Evolutionary conservation across 257 asterid species (phyloP), one percentile per base, ranked within the genome.

Genomic region (Primulina huaijiensis): DNA sequence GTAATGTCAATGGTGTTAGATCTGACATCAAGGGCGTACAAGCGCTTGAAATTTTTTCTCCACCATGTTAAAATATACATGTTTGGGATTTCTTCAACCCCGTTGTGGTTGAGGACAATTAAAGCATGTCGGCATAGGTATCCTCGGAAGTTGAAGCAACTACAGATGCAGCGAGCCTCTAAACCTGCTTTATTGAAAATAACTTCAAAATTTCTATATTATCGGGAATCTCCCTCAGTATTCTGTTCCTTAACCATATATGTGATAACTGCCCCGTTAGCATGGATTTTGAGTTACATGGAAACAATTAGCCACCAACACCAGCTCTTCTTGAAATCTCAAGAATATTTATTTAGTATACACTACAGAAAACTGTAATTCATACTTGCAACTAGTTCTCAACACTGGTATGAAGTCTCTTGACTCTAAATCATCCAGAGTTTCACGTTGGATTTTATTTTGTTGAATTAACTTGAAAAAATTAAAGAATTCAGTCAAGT

Each of bases 101-200:
- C 66, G 12, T 79, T 79, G 79, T 73, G 78, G 2, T 46, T 75
- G 35, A 85, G 78, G 65, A 83, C 78, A 7, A 69, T 72, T 43
- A 85, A 71, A 3, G 88, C 88, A 61, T 85, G 90, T 19, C 82
- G 74, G 75, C 90, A 85, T 10, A 83, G 72, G 65, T 81, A 83
- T 2, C 86, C 88, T 59, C 76, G 68, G 74, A 81, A 71, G 62
- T 78, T 83, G 79, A 85, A 85, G 76, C 86, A 83, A 62, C 80
- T 72, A 23, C 90, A 85, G 46, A 77, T 71, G 46, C 90, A 85
- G 5, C 86, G 86, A 53, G 81, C 82, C 27, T 83, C 90, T 7
- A 62, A n/a, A 57, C 83, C 86, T 11, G 77, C 69, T 77, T 83
- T 85, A 40, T 85, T 88, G 5, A 79, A 79, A 58, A 74, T 79